A percentile compares a stretch with the other conserved stretches of the same genome.
Evolutionary conservation across 768 basidiomycete genomes (phyloP).

Genomic region (Xanthoconium stramineum): DNA sequence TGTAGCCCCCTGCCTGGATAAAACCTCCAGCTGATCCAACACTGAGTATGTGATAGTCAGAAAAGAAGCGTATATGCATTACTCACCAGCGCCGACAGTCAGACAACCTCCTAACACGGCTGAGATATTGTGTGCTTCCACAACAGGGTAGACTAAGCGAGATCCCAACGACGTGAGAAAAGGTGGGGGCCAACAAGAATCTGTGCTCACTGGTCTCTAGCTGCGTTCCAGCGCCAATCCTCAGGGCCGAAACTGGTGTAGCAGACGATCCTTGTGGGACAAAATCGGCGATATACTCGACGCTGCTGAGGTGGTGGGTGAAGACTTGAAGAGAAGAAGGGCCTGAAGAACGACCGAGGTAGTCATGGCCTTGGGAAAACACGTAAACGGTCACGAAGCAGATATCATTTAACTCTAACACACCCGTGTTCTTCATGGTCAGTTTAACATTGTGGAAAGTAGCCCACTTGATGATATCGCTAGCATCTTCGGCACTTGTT

Average conservation of each 20-base stretch:
- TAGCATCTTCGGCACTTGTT: constrained; percentile 15
- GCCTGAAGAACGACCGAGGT: constrained; percentile 15
- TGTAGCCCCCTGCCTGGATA: constrained; percentile 47
- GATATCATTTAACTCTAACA: not conserved
- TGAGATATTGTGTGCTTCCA: constrained; percentile 11
- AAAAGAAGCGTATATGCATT: too few relatives aligned
- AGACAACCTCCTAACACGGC: constrained; percentile 16
- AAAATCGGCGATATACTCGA: constrained; percentile 9
- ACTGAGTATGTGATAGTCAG: not conserved
- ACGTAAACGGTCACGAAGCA: not conserved
- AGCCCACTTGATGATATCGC: constrained; percentile 17
- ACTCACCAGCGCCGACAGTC: constrained; percentile 18
- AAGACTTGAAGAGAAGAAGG: constrained; percentile 18
- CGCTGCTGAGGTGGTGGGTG: constrained; percentile 10
- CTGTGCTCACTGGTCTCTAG: constrained; percentile 6
- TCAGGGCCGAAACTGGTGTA: constrained; percentile 8
- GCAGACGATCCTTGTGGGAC: constrained; percentile 18
- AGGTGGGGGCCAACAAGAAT: not conserved
- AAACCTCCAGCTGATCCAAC: constrained; percentile 36
- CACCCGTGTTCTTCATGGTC: constrained; percentile 22
- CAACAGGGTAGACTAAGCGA: constrained; percentile 8
- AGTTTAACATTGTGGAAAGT: constrained; percentile 11
- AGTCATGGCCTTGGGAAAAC: constrained; percentile 10
- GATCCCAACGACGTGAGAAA: not conserved
- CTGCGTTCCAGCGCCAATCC: constrained; percentile 15